Conservation (phyloP, 208 protist species). For the Wallacemonas sp. region DNA sequence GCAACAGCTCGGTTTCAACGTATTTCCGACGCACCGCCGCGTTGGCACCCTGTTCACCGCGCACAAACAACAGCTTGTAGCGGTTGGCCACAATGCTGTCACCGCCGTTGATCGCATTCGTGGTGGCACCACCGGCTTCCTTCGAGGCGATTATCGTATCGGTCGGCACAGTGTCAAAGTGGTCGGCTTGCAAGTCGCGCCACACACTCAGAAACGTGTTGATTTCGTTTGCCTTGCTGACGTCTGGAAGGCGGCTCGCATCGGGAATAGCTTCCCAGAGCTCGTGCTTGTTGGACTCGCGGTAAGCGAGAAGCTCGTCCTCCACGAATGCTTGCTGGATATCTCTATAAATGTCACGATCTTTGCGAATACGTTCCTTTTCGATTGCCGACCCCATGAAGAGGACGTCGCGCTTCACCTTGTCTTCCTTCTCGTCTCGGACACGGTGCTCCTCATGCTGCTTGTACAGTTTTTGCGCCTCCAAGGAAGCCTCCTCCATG, state of each 20-base stretch:
- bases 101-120: slow-evolving; percentile 16
- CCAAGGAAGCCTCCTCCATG: slow-evolving; percentile 50
- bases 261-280: slow-evolving; percentile 67
- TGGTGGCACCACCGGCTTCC: background rate
- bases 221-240: slow-evolving; percentile 81
- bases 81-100: background rate
- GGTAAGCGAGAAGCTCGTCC: slow-evolving; percentile 67
- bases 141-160: slow-evolving; percentile 36
- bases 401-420: slow-evolving; percentile 40
- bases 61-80: slow-evolving; percentile 39
- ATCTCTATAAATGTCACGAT: slow-evolving; percentile 39
- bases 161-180: slow-evolving; percentile 22
- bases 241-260: slow-evolving; percentile 73
- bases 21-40: slow-evolving; percentile 40
- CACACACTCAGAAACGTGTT: slow-evolving; percentile 89
- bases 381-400: slow-evolving; percentile 58
- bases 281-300: slow-evolving; percentile 79
- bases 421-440: slow-evolving; percentile 55
- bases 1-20: slow-evolving; percentile 58
- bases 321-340: slow-evolving; percentile 40
- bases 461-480: slow-evolving; percentile 76
- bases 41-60: slow-evolving; percentile 58
- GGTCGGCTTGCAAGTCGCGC: slow-evolving; percentile 47
- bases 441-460: slow-evolving; percentile 78
- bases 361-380: slow-evolving; percentile 56